These are phyloP conservation scores for Stagonosporopsis tanaceti DNA, from an alignment of 2,329 filamentous ascomycete genomes.

Conservation along the genomic window DNA sequence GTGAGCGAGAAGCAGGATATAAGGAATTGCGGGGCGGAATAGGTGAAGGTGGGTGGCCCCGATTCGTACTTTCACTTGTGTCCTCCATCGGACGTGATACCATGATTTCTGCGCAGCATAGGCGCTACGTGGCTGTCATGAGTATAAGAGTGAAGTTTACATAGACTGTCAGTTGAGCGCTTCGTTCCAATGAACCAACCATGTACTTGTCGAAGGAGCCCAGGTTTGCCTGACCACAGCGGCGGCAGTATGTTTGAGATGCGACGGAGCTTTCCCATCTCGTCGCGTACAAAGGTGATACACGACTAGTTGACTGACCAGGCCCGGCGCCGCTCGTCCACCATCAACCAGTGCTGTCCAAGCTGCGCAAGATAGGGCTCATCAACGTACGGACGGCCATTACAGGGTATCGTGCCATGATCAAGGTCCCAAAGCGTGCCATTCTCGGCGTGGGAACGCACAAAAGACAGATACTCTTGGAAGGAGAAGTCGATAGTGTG, in stretches of 20 bases:
- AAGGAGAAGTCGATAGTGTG: slow-evolving; percentile 52
- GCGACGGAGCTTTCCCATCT: not conserved
- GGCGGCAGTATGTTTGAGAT: not conserved
- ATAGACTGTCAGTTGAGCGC: not conserved
- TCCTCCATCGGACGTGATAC: not conserved
- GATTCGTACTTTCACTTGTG: not conserved
- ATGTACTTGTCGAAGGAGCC: slow-evolving; percentile 7
- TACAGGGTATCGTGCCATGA: slow-evolving; percentile 17
- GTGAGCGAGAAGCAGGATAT: not conserved
- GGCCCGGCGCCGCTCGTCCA: slow-evolving; percentile 18
- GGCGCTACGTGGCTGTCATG: not conserved
- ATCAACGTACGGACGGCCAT: slow-evolving; percentile 15
- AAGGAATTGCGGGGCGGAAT: no score
- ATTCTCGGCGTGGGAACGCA: slow-evolving; percentile 52
- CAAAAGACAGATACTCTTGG: slow-evolving; percentile 53
- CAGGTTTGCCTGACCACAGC: not conserved
- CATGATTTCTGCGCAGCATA: not conserved
- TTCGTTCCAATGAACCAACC: slow-evolving; percentile 1
- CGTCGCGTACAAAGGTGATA: not conserved
- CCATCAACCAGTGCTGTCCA: slow-evolving; percentile 16
- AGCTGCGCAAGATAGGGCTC: slow-evolving; percentile 18
- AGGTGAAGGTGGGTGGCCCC: not conserved
- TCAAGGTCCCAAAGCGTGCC: slow-evolving; percentile 43
- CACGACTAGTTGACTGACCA: slow-evolving; percentile 17
- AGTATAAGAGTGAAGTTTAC: not conserved